Conservation (phyloP, 306 rosid species). For the Argentina anserina region DNA sequence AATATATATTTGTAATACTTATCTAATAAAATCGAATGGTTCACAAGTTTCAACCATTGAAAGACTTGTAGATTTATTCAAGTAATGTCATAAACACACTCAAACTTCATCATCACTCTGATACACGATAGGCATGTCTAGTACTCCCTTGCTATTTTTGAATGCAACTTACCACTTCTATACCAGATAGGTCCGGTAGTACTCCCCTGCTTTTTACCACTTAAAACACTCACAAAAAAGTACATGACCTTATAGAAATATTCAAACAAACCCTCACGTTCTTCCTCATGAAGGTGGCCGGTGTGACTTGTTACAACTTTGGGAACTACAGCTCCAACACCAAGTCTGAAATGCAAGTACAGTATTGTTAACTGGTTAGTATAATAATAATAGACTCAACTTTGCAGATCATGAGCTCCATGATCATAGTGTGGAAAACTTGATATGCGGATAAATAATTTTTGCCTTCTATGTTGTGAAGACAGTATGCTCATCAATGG, state of each 20-base stretch:
- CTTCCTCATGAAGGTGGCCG: conserved; percentile 23
- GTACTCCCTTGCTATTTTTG: conserved; percentile 2
- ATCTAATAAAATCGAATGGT: conserved; percentile 5
- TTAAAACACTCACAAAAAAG: conserved; percentile 20
- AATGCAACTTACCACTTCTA: conserved; percentile 17
- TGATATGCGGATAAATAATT: neutral
- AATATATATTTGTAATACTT: neutral
- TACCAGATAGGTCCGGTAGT: neutral
- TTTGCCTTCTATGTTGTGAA: neutral
- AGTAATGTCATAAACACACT: conserved; percentile 27
- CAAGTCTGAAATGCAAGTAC: conserved; percentile 62
- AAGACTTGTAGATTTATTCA: conserved; percentile 23
- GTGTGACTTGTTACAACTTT: conserved; percentile 26
- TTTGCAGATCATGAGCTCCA: conserved; percentile 12
- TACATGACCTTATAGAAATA: conserved; percentile 26
- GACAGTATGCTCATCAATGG: neutral
- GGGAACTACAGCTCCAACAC: conserved; percentile 82
- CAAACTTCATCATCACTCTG: conserved; percentile 30
- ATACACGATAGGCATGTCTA: neutral
- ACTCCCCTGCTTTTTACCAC: conserved; percentile 11
- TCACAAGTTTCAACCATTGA: conserved; percentile 11
- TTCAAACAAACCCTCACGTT: conserved; percentile 32
- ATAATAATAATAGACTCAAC: conserved; percentile 17
- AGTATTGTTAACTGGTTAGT: conserved; percentile 31
- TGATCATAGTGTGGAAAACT: conserved; percentile 10